phyloP scores from a whole-genome alignment of 345 rosid species.

The Gossypioides kirkii region DNA sequence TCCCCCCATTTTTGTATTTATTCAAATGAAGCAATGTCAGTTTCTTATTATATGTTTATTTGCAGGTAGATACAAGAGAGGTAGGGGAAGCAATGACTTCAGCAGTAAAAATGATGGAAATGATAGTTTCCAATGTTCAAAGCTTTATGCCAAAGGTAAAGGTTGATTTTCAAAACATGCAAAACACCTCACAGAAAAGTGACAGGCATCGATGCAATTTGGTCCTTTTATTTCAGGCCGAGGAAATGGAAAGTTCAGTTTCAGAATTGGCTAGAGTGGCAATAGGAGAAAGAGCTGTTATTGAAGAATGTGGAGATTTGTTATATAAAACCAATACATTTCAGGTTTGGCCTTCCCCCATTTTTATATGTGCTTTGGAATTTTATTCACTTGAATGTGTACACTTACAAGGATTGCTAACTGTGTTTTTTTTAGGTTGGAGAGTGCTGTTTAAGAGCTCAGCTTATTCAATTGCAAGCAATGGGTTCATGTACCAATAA shows the following conservation, averaged over 20 bases:
- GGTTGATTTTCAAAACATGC: background rate
- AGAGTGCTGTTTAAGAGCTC: constrained; percentile 63
- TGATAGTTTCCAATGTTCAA: constrained; percentile 38
- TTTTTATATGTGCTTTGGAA: too few relatives aligned
- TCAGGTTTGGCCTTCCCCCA: constrained; percentile 41
- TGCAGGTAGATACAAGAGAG: constrained; percentile 58
- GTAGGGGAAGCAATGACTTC: constrained; percentile 55
- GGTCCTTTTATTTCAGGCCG: constrained; percentile 43
- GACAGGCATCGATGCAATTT: background rate
- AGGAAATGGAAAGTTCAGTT: constrained; percentile 52
- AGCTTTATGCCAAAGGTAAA: constrained; percentile 56
- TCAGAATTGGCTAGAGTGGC: constrained; percentile 71
- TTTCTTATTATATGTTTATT: background rate
- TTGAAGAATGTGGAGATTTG: constrained; percentile 61
- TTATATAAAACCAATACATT: constrained; percentile 39
- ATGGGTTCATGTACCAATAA: background rate
- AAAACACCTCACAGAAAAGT: background rate
- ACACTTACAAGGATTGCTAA: background rate
- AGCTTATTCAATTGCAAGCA: constrained; percentile 45
- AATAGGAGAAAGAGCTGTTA: constrained; percentile 49
- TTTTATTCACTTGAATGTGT: background rate
- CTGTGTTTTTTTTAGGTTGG: constrained; percentile 45
- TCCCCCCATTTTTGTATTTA: background rate
- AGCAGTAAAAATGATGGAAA: constrained; percentile 55
- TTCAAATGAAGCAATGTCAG: background rate